Evolutionary conservation across 2,329 filamentous ascomycete species (phyloP).

Genomic region (Trichoderma harzianum): DNA sequence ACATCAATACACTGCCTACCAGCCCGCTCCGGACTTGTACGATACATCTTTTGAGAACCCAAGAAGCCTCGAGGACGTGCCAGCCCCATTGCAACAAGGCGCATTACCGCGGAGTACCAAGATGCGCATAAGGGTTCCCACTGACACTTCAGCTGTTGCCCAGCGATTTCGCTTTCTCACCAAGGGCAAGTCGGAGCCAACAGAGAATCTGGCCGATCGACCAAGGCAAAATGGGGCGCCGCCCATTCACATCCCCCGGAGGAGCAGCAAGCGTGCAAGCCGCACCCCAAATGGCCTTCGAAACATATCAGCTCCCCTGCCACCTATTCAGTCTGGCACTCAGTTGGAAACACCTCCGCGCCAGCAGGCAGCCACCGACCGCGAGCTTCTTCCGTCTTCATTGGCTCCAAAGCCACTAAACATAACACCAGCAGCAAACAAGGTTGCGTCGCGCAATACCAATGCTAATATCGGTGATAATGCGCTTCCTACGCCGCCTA

Average conservation of each 20-base stretch:
- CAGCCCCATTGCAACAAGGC: not conserved
- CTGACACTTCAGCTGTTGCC: constrained; percentile 32
- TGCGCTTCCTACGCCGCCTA: constrained; percentile 35
- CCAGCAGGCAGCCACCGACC: constrained; percentile 30
- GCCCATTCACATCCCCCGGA: constrained; percentile 55
- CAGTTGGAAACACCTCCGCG: constrained; percentile 34
- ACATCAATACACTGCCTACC: not conserved
- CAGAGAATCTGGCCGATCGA: constrained; percentile 26
- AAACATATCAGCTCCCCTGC: constrained; percentile 14
- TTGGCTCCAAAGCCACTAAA: constrained; percentile 29
- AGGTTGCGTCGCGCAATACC: constrained; percentile 14
- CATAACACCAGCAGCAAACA: constrained; percentile 19
- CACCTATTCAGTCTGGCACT: constrained; percentile 23
- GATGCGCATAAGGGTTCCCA: not conserved
- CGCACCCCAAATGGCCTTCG: constrained; percentile 18
- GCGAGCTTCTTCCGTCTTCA: constrained; percentile 35
- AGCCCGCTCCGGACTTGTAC: constrained; percentile 20
- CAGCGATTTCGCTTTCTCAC: constrained; percentile 34
- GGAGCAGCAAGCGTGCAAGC: constrained; percentile 43
- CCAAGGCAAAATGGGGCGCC: constrained; percentile 62
- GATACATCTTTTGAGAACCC: not conserved
- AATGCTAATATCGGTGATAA: constrained; percentile 21
- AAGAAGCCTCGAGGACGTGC: not conserved
- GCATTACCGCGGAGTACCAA: constrained; percentile 2
- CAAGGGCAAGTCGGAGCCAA: constrained; percentile 36